Evolutionary conservation across 306 rosid species (phyloP).

Genomic region (Rosa lucieae): DNA sequence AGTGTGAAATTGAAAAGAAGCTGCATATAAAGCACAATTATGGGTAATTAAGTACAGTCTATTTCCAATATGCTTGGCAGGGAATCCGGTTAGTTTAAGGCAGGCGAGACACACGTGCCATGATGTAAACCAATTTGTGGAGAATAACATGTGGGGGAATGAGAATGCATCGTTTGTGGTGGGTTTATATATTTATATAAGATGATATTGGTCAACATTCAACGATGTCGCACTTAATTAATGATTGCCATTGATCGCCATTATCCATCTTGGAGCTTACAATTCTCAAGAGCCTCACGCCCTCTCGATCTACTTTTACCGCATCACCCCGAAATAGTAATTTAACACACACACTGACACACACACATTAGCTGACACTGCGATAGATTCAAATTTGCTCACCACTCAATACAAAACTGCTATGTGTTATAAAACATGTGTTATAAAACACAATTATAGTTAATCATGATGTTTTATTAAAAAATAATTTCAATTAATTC

Average conservation of each 20-base stretch:
- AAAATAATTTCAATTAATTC: no score
- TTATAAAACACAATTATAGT: no score
- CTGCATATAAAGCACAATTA: not conserved
- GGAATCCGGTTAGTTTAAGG: conserved; percentile 20
- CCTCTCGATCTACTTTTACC: not conserved
- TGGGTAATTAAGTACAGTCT: not conserved
- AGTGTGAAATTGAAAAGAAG: not conserved
- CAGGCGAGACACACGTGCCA: conserved; percentile 37
- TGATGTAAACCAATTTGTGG: not conserved
- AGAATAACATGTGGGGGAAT: conserved; percentile 13
- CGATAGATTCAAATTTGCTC: no score
- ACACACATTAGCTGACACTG: no score
- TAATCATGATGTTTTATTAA: no score
- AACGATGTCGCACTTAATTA: not conserved
- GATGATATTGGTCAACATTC: conserved; percentile 13
- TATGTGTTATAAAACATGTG: no score
- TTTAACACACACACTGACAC: no score
- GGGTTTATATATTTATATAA: not conserved
- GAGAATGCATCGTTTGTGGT: not conserved
- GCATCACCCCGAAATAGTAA: not conserved
- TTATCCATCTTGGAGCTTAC: not conserved
- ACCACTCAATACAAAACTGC: no score
- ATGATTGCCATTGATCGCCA: not conserved
- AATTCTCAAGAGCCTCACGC: not conserved
- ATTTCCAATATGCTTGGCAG: not conserved